Evolutionary conservation across 1,284 basidiomycete species (phyloP).

Genomic region (Trichosporon sp.): DNA sequence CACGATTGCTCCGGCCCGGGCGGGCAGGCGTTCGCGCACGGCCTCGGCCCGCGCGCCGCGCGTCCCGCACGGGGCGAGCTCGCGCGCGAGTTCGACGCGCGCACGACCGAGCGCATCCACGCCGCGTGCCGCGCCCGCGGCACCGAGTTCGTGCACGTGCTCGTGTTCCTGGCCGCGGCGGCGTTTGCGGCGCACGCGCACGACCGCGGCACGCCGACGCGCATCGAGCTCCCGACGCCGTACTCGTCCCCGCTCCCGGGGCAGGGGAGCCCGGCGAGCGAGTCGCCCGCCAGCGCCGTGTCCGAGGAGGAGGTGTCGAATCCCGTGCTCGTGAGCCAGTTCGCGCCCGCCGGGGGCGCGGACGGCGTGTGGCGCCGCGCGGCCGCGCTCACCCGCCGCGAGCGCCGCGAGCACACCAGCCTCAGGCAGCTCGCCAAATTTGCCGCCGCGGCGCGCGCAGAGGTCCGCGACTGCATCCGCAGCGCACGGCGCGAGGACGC

Average conservation of each 20-base stretch:
- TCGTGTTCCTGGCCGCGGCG: background rate
- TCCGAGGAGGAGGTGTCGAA: background rate
- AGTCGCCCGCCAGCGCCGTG: background rate
- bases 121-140: background rate
- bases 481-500: background rate
- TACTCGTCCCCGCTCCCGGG: background rate
- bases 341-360: background rate
- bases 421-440: background rate
- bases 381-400: background rate
- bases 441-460: background rate
- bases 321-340: background rate
- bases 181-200: background rate
- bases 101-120: background rate
- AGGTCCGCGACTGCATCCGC: background rate
- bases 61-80: background rate
- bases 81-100: background rate
- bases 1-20: background rate
- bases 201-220: background rate
- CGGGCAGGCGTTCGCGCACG: background rate
- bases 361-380: background rate
- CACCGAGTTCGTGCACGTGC: background rate
- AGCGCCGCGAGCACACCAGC: background rate
- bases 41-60: background rate
- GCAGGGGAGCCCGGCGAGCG: background rate
- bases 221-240: background rate